Evolutionary conservation across 23 red algal genomes (phyloP).

Genomic region (Cyanidium caldarium): DNA sequence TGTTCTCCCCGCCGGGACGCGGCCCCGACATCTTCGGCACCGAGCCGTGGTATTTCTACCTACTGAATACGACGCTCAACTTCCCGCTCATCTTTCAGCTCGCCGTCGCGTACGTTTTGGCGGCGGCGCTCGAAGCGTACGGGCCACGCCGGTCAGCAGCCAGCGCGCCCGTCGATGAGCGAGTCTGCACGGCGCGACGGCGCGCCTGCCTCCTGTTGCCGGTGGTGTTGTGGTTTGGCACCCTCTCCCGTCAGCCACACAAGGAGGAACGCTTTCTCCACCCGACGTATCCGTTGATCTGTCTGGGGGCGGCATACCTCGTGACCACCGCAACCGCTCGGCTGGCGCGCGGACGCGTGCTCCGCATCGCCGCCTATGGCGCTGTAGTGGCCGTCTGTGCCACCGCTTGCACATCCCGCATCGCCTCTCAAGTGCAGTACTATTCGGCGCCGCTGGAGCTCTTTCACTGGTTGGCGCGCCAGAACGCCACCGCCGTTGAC

Average conservation of each 20-base stretch:
- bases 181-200: neutral
- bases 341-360: too few species aligned
- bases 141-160: neutral
- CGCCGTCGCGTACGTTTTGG: neutral
- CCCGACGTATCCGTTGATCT: constrained; percentile 59
- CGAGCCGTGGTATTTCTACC: constrained; percentile 59
- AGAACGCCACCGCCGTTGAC: neutral
- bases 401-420: neutral
- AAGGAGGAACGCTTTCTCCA: constrained; percentile 96
- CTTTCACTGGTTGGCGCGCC: constrained; percentile 8
- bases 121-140: neutral
- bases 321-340: too few species aligned
- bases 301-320: constrained; percentile 34
- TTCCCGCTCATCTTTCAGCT: constrained; percentile 12
- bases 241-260: constrained; percentile 46
- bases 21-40: constrained; percentile 63
- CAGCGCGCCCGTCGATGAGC: neutral
- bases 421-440: neutral
- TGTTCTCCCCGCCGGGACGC: constrained; percentile 46
- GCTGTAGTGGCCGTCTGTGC: neutral
- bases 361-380: neutral
- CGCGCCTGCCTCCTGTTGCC: neutral
- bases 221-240: constrained; percentile 26
- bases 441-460: constrained; percentile 7
- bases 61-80: constrained; percentile 50